Evolutionary conservation across 2,329 filamentous ascomycete species (phyloP).

Genomic region (Uncinocarpus reesii): DNA sequence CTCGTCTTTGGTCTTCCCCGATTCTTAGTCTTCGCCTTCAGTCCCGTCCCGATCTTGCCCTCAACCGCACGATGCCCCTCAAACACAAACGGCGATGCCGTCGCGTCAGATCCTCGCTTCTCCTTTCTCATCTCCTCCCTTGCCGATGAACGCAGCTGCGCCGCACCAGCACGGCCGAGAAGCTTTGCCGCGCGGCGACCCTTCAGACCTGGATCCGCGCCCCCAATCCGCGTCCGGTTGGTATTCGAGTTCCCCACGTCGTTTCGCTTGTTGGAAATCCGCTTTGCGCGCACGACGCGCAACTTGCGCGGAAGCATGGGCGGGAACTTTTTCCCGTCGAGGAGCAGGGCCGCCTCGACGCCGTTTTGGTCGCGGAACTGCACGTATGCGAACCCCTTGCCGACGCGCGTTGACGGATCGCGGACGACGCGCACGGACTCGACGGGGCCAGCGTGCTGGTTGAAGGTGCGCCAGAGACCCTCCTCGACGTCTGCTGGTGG

Average conservation of each 20-base stretch:
- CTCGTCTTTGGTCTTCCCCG: conserved; percentile 33
- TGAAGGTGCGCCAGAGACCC: conserved; percentile 47
- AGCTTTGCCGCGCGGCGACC: conserved; percentile 34
- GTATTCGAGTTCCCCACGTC: conserved; percentile 15
- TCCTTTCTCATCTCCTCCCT: conserved; percentile 21
- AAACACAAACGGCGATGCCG: conserved; percentile 31
- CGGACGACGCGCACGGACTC: conserved; percentile 89
- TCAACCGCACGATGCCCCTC: conserved; percentile 38
- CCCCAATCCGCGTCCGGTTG: conserved; percentile 9
- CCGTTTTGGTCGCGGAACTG: conserved; percentile 85
- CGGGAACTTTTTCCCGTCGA: conserved; percentile 85
- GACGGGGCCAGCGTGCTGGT: conserved; percentile 53
- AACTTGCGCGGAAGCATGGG: conserved; percentile 84
- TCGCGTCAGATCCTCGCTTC: neutral
- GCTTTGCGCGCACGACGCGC: conserved; percentile 71
- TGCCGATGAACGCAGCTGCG: conserved; percentile 21
- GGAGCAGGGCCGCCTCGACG: conserved; percentile 80
- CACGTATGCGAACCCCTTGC: conserved; percentile 95
- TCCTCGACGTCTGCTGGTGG: conserved; percentile 80
- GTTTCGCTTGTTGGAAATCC: conserved; percentile 38
- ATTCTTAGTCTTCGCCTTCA: conserved; percentile 29
- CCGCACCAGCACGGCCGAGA: conserved; percentile 32
- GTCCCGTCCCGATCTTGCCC: conserved; percentile 23
- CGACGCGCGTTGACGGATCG: conserved; percentile 79
- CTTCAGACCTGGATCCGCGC: conserved; percentile 23